Conservation (phyloP, 208 protist genomes). For the Wallacemonas sp. region DNA sequence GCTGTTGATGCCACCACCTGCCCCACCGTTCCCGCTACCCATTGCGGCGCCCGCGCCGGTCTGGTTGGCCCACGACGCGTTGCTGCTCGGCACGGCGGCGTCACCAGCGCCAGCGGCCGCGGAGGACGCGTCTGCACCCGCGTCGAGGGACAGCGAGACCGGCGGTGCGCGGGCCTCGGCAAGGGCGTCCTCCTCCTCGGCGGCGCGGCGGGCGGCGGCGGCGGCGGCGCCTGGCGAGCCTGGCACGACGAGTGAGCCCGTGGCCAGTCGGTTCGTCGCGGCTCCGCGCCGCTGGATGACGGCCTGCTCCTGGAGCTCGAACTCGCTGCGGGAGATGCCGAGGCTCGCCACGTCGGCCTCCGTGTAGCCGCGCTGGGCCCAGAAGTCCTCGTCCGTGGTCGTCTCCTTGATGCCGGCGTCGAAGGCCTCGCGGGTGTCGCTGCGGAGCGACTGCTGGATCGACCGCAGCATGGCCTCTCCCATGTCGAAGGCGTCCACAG, state of each 20-base stretch:
- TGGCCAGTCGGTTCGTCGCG: not conserved
- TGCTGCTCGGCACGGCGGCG: not conserved
- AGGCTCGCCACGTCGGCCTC: constrained; percentile 43
- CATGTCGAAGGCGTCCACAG: constrained; percentile 62
- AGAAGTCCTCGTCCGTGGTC: constrained; percentile 61
- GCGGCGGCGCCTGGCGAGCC: constrained; percentile 1
- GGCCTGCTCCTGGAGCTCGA: constrained; percentile 49
- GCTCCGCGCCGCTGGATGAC: constrained; percentile 13
- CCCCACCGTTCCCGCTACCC: no score
- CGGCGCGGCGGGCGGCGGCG: no score
- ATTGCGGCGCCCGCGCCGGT: no score
- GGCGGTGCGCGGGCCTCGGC: no score
- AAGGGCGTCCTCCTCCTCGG: no score
- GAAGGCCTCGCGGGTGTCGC: constrained; percentile 16
- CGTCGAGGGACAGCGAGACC: no score
- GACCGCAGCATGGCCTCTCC: constrained; percentile 53
- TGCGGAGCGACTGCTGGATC: constrained; percentile 28
- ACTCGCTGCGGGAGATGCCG: constrained; percentile 41
- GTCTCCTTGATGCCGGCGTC: constrained; percentile 24
- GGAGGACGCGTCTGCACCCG: no score
- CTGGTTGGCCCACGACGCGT: not conserved
- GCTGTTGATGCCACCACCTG: not conserved
- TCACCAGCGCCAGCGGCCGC: not conserved
- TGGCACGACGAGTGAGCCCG: constrained; percentile 12
- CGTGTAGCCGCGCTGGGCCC: constrained; percentile 65